phyloP scores from a whole-genome alignment of 129 eudicot species.

The Gnaphalium uliginosum region DNA sequence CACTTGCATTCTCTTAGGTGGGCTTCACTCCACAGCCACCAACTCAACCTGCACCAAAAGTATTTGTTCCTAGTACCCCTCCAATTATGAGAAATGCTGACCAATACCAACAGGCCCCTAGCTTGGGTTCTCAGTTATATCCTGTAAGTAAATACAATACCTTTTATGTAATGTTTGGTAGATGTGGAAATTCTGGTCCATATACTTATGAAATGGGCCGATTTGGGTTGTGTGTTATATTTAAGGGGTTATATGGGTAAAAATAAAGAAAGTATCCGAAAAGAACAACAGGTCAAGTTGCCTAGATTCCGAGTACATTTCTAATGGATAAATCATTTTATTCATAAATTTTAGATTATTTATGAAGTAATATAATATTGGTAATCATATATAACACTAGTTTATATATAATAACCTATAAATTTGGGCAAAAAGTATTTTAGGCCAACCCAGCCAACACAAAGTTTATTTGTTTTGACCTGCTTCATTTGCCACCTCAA shows the following conservation, averaged over 20 bases:
- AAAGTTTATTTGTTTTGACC: neutral
- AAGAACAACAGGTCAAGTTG: neutral
- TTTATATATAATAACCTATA: neutral
- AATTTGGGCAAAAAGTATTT: neutral
- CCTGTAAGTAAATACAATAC: slow-evolving; percentile 41
- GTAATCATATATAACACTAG: neutral
- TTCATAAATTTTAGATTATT: neutral
- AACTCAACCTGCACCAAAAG: slow-evolving; percentile 64
- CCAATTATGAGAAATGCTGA: slow-evolving; percentile 66
- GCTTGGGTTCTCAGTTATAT: slow-evolving; percentile 70
- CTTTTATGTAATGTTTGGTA: neutral
- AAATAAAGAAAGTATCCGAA: neutral
- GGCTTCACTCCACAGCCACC: slow-evolving; percentile 60
- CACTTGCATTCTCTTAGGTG: slow-evolving; percentile 39
- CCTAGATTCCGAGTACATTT: neutral
- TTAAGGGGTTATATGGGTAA: neutral
- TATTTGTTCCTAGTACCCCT: slow-evolving; percentile 70
- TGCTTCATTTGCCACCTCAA: neutral
- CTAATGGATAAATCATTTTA: neutral
- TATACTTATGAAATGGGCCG: neutral
- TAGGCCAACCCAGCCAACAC: neutral
- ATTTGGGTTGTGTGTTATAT: neutral
- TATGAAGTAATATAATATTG: neutral
- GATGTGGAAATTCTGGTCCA: neutral
- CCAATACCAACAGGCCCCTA: slow-evolving; percentile 70